Base-by-base conservation (phyloP, 2,329 filamentous ascomycete genomes). In the Curvularia hawaiiensis region DNA sequence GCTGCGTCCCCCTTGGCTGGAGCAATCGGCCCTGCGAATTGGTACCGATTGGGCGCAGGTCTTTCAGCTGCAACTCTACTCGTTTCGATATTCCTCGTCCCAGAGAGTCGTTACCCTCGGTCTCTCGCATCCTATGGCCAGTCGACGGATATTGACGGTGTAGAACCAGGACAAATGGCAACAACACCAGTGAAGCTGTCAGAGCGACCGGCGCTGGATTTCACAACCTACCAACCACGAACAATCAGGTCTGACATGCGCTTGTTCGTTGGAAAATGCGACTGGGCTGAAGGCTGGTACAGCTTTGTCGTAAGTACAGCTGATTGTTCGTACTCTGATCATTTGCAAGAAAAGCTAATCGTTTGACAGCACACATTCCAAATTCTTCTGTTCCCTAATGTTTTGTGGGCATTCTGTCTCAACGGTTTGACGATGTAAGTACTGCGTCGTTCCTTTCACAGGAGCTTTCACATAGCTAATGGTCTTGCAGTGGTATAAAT, bases 81-180 rank as follows among this genome's bases (percentile, higher is more conserved):
- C 14, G 48, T 77, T 1, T 74, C 76, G 1, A 58, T 80, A 12
- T 70, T 79, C 56, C 74, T 77, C 33, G 69, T 81, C 0, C 79
- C 79, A 0, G 79, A 81, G 65, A 79, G 77, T 1, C 76, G 77
- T 49, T 82, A 81, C 52, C 60, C 74, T 31, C 75, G 78, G 0
- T 65, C 75, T 1, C 59, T 77, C 0, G 62, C 65, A 1, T 72
- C 79, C 0, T 80, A 78, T 49, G 65, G 64, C 7, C 62, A 67
- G 39, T 65, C 59, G 18, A 52, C 61, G 1, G 47, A 41, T 3
- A 52, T 57, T 9, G 41, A 45, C 6, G 50, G 43, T 9, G 43
- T 12, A 16, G 31, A 53, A 12, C n/a, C 35, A 18, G 40, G 18
- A 31, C 33, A 30, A 38, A 28, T 24, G 16, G 39, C n/a, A n/a